Conservation (phyloP, 352 stramenopile genomes). For the Paralagenidium karlingii region DNA sequence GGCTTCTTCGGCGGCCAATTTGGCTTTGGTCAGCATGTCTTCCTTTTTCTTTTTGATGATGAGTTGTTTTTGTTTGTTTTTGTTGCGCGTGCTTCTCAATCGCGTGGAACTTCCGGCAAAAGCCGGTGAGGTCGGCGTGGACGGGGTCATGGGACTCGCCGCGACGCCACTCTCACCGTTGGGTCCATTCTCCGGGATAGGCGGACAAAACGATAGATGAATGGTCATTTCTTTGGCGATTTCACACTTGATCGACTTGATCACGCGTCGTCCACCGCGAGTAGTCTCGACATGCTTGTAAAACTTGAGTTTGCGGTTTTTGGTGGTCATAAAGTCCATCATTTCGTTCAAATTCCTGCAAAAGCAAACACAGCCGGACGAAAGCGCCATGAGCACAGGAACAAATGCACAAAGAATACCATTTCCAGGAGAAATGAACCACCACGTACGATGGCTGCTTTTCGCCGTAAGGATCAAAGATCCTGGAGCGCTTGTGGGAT, state of each 20-base stretch:
- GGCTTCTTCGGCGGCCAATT: slow-evolving; percentile 70
- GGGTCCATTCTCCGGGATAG: slow-evolving; percentile 65
- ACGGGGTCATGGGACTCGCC: slow-evolving; percentile 78
- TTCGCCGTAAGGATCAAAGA: slow-evolving; percentile 76
- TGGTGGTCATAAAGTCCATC: slow-evolving; percentile 85
- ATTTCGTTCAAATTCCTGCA: slow-evolving; percentile 69
- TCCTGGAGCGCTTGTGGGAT: slow-evolving; percentile 63
- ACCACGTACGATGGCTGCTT: slow-evolving; percentile 54
- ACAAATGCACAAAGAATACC: background rate
- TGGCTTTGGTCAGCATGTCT: slow-evolving; percentile 80
- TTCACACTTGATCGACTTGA: slow-evolving; percentile 76
- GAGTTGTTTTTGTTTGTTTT: slow-evolving; percentile 67
- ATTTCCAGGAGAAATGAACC: background rate
- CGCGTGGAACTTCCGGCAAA: slow-evolving; percentile 53
- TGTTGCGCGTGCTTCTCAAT: slow-evolving; percentile 43
- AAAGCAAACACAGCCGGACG: background rate
- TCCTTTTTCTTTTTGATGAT: slow-evolving; percentile 81
- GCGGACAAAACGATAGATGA: slow-evolving; percentile 65
- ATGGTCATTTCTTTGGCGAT: slow-evolving; percentile 82
- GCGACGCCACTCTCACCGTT: slow-evolving; percentile 71
- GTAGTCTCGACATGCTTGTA: slow-evolving; percentile 82
- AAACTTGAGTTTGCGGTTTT: slow-evolving; percentile 83
- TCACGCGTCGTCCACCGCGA: slow-evolving; percentile 68
- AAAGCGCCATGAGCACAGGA: background rate
- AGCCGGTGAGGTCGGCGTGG: slow-evolving; percentile 67